A percentile compares a stretch with the other conserved stretches of the same genome.
Conservation (phyloP, 495 filamentous ascomycete genomes). For the Neurospora africana region DNA sequence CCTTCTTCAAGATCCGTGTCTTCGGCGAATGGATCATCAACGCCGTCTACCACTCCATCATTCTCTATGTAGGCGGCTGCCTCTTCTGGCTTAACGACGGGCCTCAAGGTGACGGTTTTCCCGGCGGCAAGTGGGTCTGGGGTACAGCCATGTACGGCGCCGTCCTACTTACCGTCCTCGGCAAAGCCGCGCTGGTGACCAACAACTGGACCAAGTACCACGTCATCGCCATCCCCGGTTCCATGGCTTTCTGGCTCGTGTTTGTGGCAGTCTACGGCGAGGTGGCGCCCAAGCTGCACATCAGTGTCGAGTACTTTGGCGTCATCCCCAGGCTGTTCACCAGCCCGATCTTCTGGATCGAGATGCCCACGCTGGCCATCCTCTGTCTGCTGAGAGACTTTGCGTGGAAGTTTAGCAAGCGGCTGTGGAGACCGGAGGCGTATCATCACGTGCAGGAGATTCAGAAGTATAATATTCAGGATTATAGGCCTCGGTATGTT, state of each 20-base stretch:
- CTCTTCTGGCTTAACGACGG: conserved; percentile 73
- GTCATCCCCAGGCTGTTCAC: conserved; percentile 71
- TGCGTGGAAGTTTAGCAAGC: conserved; percentile 74
- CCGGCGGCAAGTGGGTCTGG: conserved; percentile 96
- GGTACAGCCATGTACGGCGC: conserved; percentile 85
- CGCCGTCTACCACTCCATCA: conserved; percentile 89
- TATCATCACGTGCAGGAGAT: conserved; percentile 99
- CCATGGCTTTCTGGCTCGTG: conserved; percentile 79
- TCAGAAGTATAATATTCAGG: conserved; percentile 99
- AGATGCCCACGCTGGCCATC: conserved; percentile 67
- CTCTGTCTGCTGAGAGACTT: conserved; percentile 87
- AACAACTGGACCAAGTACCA: conserved; percentile 99
- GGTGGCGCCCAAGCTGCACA: conserved; percentile 73
- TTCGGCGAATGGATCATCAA: conserved; percentile 89
- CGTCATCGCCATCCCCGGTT: conserved; percentile 89
- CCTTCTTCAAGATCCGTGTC: conserved; percentile 84
- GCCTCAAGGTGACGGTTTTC: conserved; percentile 59
- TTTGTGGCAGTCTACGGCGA: conserved; percentile 87
- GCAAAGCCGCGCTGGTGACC: conserved; percentile 88
- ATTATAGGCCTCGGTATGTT: conserved; percentile 78
- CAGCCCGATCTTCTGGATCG: conserved; percentile 80
- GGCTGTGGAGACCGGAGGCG: conserved; percentile 90
- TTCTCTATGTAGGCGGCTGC: conserved; percentile 78
- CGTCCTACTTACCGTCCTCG: conserved; percentile 81
- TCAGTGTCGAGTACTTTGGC: conserved; percentile 78